A percentile compares a stretch with the other conserved stretches of the same genome.
These are phyloP conservation scores for Trapa incisa DNA, from an alignment of 345 rosid genomes.

Conservation along the genomic window DNA sequence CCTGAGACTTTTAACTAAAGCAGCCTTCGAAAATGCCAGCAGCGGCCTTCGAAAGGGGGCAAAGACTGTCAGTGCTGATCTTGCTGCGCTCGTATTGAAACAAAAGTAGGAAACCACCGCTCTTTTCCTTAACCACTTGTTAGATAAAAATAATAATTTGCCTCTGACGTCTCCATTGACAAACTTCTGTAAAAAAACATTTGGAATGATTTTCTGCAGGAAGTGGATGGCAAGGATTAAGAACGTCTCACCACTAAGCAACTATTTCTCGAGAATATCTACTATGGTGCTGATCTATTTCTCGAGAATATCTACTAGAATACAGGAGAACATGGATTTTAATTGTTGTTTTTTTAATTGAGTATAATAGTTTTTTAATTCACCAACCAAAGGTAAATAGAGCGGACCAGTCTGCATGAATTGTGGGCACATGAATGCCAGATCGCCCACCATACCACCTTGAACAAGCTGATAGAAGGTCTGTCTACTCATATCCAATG, in stretches of 20 bases:
- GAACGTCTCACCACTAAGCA: slow-evolving; percentile 8
- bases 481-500: too few relatives aligned
- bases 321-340: slow-evolving; percentile 5
- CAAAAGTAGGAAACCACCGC: neutral
- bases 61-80: slow-evolving; percentile 66
- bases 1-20: slow-evolving; percentile 62
- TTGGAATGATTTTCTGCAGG: neutral
- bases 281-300: slow-evolving; percentile 5
- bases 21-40: slow-evolving; percentile 50
- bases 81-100: slow-evolving; percentile 78
- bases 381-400: too few relatives aligned
- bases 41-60: slow-evolving; percentile 72
- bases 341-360: too few relatives aligned
- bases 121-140: neutral
- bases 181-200: too few relatives aligned
- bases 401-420: slow-evolving; percentile 48
- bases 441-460: slow-evolving; percentile 88
- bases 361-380: neutral
- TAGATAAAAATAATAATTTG: too few relatives aligned
- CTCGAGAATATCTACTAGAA: slow-evolving; percentile 9
- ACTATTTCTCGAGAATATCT: slow-evolving; percentile 9
- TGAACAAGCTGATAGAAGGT: too few relatives aligned
- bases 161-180: too few relatives aligned
- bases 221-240: neutral
- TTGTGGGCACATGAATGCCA: slow-evolving; percentile 80